A percentile compares a stretch with the other conserved stretches of the same genome.
Evolutionary conservation across 176 grass and related monocot species (phyloP).

Genomic region (Zea mays): Zm-B73-REFERENCE-NAM-5.0 NC_050103.1:78055001-78055500

Average conservation of each 20-base stretch:
- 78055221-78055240: background rate
- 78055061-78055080: conserved; percentile 76
- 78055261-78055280: too few species aligned
- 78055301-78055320: too few species aligned
- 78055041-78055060: conserved; percentile 88
- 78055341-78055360: background rate
- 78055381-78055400: background rate
- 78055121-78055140: background rate
- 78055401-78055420: background rate
- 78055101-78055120: background rate
- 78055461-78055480: background rate
- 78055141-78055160: background rate
- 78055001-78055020: conserved; percentile 77
- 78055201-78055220: background rate
- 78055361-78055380: background rate
- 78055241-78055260: background rate
- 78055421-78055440: background rate
- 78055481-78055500: background rate
- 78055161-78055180: too few species aligned
- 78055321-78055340: too few species aligned
- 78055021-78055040: conserved; percentile 88
- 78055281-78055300: too few species aligned
- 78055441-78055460: background rate
- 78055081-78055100: conserved; percentile 76
- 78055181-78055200: background rate